A percentile compares a stretch with the other conserved stretches of the same genome.
Evolutionary conservation across 1,284 basidiomycete genomes (phyloP).

Genomic region (Trichosporon sp.): DNA sequence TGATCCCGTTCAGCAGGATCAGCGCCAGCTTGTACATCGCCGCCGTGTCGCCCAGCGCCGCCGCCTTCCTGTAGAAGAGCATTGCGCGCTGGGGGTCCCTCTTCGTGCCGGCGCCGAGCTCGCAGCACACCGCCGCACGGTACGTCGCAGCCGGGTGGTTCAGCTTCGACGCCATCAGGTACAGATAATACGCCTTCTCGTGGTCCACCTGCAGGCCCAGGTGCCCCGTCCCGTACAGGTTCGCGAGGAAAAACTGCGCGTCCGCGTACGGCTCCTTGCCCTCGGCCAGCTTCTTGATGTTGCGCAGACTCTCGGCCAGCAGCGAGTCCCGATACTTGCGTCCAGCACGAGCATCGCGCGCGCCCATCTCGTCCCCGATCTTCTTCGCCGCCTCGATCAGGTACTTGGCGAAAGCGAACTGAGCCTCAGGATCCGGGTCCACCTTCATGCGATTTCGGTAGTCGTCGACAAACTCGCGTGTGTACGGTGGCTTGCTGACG

Average conservation of each 20-base stretch:
- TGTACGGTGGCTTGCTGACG: constrained; percentile 78
- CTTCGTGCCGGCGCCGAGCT: constrained; percentile 97
- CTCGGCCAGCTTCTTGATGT: constrained; percentile 70
- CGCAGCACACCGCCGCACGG: constrained; percentile 97
- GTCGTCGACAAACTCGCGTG: constrained; percentile 94
- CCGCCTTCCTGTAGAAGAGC: constrained; percentile 94
- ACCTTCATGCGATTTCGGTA: constrained; percentile 95
- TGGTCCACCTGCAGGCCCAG: constrained; percentile 93
- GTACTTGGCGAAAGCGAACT: constrained; percentile 95
- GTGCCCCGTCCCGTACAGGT: constrained; percentile 92
- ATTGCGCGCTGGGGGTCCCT: constrained; percentile 82
- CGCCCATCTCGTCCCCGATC: constrained; percentile 73
- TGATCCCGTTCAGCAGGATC: constrained; percentile 79
- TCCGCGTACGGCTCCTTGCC: constrained; percentile 74
- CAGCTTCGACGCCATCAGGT: constrained; percentile 94
- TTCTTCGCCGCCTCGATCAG: constrained; percentile 98
- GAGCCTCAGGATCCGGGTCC: constrained; percentile 97
- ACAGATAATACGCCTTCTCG: constrained; percentile 96
- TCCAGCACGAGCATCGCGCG: constrained; percentile 42
- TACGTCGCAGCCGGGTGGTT: constrained; percentile 94
- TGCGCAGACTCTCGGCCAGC: constrained; percentile 83
- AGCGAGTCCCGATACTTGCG: constrained; percentile 88
- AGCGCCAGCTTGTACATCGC: constrained; percentile 99
- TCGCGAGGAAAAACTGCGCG: constrained; percentile 98
- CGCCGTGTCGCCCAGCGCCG: constrained; percentile 90